Percentiles rank a stretch among this genome's conserved stretches.
Conservation (phyloP, 2,329 filamentous ascomycete genomes). For the Fusarium denticulatum region DNA sequence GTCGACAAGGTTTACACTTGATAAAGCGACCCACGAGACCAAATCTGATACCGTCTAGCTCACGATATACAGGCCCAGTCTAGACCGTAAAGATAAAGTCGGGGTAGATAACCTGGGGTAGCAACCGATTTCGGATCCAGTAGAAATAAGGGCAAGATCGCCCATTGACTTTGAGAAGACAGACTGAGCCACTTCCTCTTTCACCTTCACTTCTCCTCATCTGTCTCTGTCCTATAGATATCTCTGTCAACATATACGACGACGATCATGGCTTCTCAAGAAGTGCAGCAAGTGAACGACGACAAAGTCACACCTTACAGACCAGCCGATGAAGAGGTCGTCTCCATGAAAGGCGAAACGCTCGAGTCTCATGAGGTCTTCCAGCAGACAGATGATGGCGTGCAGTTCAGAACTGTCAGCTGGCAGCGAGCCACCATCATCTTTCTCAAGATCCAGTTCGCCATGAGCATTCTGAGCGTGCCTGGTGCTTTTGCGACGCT, state of each 20-base stretch:
- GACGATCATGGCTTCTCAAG: background rate
- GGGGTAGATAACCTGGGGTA: conserved; percentile 2
- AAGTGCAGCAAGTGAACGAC: background rate
- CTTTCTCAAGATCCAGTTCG: conserved; percentile 50
- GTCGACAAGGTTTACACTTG: background rate
- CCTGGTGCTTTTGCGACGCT: conserved; percentile 43
- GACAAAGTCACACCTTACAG: background rate
- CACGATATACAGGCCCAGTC: background rate
- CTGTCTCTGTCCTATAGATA: background rate
- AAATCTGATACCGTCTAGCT: background rate
- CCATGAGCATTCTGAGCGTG: conserved; percentile 26
- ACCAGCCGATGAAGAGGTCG: background rate
- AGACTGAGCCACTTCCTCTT: background rate
- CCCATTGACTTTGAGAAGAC: background rate
- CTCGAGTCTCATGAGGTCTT: conserved; percentile 41
- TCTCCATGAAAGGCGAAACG: background rate
- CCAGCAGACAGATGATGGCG: conserved; percentile 37
- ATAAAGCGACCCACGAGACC: background rate
- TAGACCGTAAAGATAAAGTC: background rate
- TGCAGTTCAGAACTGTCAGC: conserved; percentile 46
- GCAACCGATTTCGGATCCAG: background rate
- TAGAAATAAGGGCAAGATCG: background rate
- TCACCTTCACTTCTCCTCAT: background rate
- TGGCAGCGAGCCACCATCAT: conserved; percentile 54
- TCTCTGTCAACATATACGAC: background rate